Percentiles rank a stretch among this genome's conserved stretches.
Conservation (phyloP, 768 basidiomycete genomes). For the Boletus barrowsii region DNA sequence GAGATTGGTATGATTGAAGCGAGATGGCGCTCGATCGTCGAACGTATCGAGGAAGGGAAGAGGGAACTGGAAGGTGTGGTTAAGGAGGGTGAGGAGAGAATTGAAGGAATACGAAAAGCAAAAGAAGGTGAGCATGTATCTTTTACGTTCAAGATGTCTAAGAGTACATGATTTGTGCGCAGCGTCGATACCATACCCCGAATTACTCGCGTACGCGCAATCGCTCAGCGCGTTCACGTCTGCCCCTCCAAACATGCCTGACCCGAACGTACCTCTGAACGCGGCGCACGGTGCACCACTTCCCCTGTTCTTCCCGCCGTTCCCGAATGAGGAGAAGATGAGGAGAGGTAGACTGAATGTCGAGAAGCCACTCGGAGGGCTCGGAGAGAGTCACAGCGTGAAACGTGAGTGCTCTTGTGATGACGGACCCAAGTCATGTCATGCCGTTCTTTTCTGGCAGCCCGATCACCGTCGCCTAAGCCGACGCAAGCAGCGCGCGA, state of each 20-base stretch:
- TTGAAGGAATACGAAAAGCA: constrained; percentile 67
- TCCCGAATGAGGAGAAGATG: constrained; percentile 92
- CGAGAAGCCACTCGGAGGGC: constrained; percentile 71
- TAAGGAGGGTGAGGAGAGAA: constrained; percentile 70
- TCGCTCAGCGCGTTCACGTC: constrained; percentile 84
- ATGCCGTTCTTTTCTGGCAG: constrained; percentile 32
- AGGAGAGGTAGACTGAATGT: constrained; percentile 75
- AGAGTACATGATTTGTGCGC: not conserved
- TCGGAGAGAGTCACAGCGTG: constrained; percentile 83
- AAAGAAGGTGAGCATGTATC: constrained; percentile 52
- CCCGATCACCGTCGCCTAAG: constrained; percentile 62
- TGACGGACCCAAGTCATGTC: constrained; percentile 2
- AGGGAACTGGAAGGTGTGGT: constrained; percentile 67
- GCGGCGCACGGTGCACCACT: constrained; percentile 62
- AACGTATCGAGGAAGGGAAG: constrained; percentile 62
- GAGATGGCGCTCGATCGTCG: constrained; percentile 67
- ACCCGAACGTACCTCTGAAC: constrained; percentile 49
- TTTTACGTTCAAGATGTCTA: not conserved
- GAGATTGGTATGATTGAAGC: constrained; percentile 69
- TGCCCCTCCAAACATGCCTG: constrained; percentile 85
- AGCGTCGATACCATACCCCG: constrained; percentile 82
- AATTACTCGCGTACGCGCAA: constrained; percentile 80
- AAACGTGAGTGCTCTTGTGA: constrained; percentile 46
- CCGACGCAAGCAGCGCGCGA: constrained; percentile 45
- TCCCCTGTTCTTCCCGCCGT: constrained; percentile 84